phyloP scores from a whole-genome alignment of 1,284 basidiomycete species.

The Sanghuangporus weigelae region DNA sequence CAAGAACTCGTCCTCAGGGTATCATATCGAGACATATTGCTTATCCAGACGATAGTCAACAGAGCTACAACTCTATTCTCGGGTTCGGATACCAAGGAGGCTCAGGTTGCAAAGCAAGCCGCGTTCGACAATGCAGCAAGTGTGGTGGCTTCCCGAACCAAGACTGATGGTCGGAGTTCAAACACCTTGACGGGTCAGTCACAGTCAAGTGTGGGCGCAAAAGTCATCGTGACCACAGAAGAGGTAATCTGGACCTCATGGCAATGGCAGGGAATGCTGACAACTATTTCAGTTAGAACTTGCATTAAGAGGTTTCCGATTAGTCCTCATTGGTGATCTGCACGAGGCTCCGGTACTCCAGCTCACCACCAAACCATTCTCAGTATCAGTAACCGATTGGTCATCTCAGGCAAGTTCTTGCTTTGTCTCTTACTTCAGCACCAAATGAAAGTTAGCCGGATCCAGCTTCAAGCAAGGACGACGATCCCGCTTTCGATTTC shows the following conservation, averaged over 20 bases:
- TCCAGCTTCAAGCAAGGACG: constrained; percentile 75
- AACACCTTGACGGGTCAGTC: constrained; percentile 64
- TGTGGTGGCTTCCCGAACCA: constrained; percentile 3
- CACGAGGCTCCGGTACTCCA: constrained; percentile 96
- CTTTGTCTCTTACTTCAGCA: not conserved
- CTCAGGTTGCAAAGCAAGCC: constrained; percentile 10
- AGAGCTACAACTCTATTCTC: constrained; percentile 75
- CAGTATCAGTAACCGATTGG: constrained; percentile 88
- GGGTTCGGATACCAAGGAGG: constrained; percentile 21
- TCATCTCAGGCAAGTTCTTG: constrained; percentile 68
- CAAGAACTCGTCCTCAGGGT: constrained; percentile 86
- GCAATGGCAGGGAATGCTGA: not conserved
- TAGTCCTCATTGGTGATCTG: constrained; percentile 92
- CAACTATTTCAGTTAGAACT: constrained; percentile 59
- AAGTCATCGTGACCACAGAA: constrained; percentile 17
- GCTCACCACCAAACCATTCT: constrained; percentile 82
- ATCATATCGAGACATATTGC: constrained; percentile 87
- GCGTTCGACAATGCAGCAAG: constrained; percentile 14
- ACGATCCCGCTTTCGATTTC: constrained; percentile 81
- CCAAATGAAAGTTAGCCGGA: too few species aligned
- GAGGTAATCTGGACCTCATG: constrained; percentile 13
- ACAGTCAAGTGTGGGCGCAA: constrained; percentile 1
- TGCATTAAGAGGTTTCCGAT: constrained; percentile 84
- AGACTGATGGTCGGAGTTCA: constrained; percentile 33
- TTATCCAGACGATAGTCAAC: constrained; percentile 87